Evolutionary conservation across 2,329 filamentous ascomycete genomes (phyloP).

Genomic region (Tricladium varicosporioides): DNA sequence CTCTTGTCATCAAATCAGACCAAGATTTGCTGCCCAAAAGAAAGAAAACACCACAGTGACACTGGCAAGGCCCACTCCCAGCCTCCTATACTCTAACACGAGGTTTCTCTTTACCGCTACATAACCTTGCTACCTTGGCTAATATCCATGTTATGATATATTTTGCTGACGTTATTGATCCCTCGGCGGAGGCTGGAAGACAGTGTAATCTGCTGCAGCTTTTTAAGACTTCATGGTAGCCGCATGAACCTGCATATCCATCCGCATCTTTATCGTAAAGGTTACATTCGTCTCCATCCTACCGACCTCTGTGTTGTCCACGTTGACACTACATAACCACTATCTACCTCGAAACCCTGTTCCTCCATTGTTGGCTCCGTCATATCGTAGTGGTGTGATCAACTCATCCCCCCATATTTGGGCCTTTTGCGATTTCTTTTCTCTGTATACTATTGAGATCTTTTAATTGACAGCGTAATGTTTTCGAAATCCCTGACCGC

Average conservation of each 20-base stretch:
- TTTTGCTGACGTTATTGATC: not conserved
- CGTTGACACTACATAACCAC: not conserved
- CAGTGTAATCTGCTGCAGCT: constrained; percentile 18
- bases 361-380: not conserved
- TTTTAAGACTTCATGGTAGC: constrained; percentile 16
- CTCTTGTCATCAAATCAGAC: constrained; percentile 4
- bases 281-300: not conserved
- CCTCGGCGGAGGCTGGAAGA: constrained; percentile 16
- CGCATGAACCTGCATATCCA: constrained; percentile 19
- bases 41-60: constrained; percentile 1
- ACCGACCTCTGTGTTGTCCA: constrained; percentile 1
- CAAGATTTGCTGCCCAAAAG: not conserved
- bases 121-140: constrained; percentile 1
- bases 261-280: not conserved
- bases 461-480: constrained; percentile 22
- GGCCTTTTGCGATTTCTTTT: constrained; percentile 8
- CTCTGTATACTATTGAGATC: constrained; percentile 16
- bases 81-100: constrained; percentile 15
- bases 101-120: not conserved
- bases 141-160: constrained; percentile 8
- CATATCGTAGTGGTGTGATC: constrained; percentile 6
- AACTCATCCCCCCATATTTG: not conserved
- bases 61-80: constrained; percentile 15
- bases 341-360: not conserved
- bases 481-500: constrained; percentile 25